Percentiles rank a stretch among this genome's conserved stretches.
Conservation (phyloP, 1,139 yeast species). For the Fermentozyma sake region DNA sequence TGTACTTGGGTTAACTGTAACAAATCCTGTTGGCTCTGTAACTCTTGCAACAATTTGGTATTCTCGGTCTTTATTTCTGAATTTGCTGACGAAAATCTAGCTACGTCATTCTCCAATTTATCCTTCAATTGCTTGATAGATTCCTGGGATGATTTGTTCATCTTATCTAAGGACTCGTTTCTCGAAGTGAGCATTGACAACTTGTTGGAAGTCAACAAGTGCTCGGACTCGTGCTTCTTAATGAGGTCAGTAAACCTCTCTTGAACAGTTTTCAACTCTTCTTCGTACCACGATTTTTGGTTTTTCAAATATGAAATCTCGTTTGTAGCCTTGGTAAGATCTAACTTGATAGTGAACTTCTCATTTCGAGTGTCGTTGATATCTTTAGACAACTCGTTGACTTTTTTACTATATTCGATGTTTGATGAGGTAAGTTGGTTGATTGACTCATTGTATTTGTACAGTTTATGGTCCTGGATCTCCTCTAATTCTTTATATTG, state of each 20-base stretch:
- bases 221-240: conserved; percentile 37
- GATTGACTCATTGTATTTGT: conserved; percentile 49
- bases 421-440: conserved; percentile 45
- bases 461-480: conserved; percentile 39
- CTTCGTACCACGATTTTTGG: conserved; percentile 47
- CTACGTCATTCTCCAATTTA: conserved; percentile 43
- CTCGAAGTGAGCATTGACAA: conserved; percentile 24
- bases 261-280: conserved; percentile 39
- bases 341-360: conserved; percentile 38
- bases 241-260: conserved; percentile 34
- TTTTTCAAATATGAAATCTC: conserved; percentile 31
- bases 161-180: conserved; percentile 21
- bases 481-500: conserved; percentile 24
- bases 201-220: conserved; percentile 25
- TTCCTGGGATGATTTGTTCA: conserved; percentile 9
- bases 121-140: conserved; percentile 27
- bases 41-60: conserved; percentile 57
- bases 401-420: conserved; percentile 40
- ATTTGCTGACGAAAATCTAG: conserved; percentile 29
- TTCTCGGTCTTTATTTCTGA: conserved; percentile 31
- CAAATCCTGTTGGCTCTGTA: conserved; percentile 60
- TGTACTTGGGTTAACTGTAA: conserved; percentile 54
- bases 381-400: conserved; percentile 35
- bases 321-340: conserved; percentile 35
- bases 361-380: conserved; percentile 33